Evolutionary conservation across 148 eudicot species (phyloP), one percentile per base, ranked within the genome.

Genomic region (Bassia scoparia): DNA sequence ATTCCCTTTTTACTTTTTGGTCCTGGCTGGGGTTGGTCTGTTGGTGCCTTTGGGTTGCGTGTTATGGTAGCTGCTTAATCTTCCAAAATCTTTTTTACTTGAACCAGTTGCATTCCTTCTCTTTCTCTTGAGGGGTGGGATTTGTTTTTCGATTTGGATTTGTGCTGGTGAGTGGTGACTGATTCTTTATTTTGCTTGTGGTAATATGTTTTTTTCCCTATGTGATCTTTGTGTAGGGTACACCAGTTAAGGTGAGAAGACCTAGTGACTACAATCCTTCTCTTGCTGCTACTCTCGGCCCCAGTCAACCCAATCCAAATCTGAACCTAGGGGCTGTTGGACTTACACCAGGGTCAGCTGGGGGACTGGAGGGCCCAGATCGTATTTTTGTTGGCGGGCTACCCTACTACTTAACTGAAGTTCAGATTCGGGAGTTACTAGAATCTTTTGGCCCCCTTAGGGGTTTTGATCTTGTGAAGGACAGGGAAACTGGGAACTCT

Each of bases 251-350:
- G 82, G 97, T 95, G 70, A 86, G 98, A 85, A 87, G 98, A 78
- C 97, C 97, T 43, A 91, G 93, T 83, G 96, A 91, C 79, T 95
- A 95, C 75, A 91, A 95, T 60, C 97, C 97, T 34, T 86, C 97
- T 18, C 90, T 95, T 48, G 98, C 97, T 78, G 97, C 96, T 75
- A 84, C 97, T 59, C 90, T 95, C 30, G 98, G 98, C 66, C 98
- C 98, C 20, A 95, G 98, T 68, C 96, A 89, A 74, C 98, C 98
- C 41, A 95, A 74, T 62, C 85, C 85, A 31, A 76, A 84, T 79
- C 81, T 82, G 77, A 82, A 84, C 75, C 67, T 84, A 70, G 83
- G 75, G 61, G 87, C 87, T 67, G 97, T 91, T 83, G 98, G 98
- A 55, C 77, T 95, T 43, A 81, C 91, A 43, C 96, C 97, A 20